Evolutionary conservation across 163 green algal species (phyloP), one percentile per base, ranked within the genome.

Genomic region (Volvox carteri): DNA sequence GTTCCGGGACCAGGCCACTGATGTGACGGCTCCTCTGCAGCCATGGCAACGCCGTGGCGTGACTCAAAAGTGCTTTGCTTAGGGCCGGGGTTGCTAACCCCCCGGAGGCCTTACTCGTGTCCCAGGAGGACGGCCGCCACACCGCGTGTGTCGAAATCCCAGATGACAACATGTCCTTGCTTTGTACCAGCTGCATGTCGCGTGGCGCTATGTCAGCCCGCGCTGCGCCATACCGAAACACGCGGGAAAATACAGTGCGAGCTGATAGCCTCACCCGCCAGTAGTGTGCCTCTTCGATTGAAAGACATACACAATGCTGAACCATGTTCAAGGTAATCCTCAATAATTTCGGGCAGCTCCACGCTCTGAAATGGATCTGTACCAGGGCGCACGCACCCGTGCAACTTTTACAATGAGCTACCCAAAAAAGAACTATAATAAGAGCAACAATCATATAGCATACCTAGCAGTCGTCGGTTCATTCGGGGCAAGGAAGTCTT

Each of bases 61-160:
- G 65, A 46, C 18, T 42, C 8, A 28, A 30, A 73, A 7, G 28
- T 7, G 62, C 62, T 4, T 73, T n/a, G n/a, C n/a, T n/a, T n/a
- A n/a, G n/a, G n/a, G n/a, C n/a, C n/a, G n/a, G 28, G 14, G 23
- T 16, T 37, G 62, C 16, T 39, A 73, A 35, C 11, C 16, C 16
- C n/a, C 1, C 33, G 30, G 1, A 60, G 21, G 5, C 25, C 87
- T 79, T 86, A 93, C 91, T 67, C 92, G 89, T 97, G 95, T 4
- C 89, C 87, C 18, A 60, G 4, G 14, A 91, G 84, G 23, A 85
- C 67, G 4, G 92, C 80, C 0, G 94, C 96, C 0, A 98, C 88
- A 33, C 95, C 93, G 0, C 96, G 89, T 0, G 97, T 99, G 48
- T 97, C 94, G 86, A 96, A 97, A 91, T 99, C 96, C 95, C 95